Percentiles rank a stretch among this genome's conserved stretches.
Conservation (phyloP, 2,329 filamentous ascomycete species). For the Aspergillus neotritici region DNA sequence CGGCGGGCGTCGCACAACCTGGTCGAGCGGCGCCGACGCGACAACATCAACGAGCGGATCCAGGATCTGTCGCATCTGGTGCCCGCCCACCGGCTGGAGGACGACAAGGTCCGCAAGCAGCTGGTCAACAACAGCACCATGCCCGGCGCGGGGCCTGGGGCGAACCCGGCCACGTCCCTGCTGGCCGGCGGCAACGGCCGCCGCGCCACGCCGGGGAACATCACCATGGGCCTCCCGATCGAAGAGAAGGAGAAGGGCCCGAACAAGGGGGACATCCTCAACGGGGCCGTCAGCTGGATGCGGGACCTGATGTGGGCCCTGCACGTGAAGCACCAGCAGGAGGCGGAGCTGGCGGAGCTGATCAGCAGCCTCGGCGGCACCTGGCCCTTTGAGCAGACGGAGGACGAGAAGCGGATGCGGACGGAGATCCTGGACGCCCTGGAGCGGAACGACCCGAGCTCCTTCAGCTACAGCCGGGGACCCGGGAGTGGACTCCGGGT, state of each 20-base stretch:
- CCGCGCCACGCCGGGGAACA: conserved; percentile 73
- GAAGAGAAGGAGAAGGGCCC: conserved; percentile 98
- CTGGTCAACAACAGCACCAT: conserved; percentile 87
- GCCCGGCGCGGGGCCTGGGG: conserved; percentile 64
- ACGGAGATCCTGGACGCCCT: conserved; percentile 85
- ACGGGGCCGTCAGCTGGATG: conserved; percentile 94
- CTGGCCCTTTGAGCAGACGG: conserved; percentile 75
- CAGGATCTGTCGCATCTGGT: conserved; percentile 93
- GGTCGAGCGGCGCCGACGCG: conserved; percentile 86
- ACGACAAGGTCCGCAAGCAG: conserved; percentile 94
- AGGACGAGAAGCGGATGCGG: conserved; percentile 94
- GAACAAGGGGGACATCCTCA: conserved; percentile 97
- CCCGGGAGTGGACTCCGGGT: conserved; percentile 82
- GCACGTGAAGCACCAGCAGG: conserved; percentile 80
- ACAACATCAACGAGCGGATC: conserved; percentile 98
- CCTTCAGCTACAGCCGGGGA: conserved; percentile 78
- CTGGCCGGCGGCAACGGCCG: conserved; percentile 79
- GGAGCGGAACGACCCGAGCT: conserved; percentile 67
- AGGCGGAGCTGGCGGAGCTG: conserved; percentile 75
- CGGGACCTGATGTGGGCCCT: conserved; percentile 97
- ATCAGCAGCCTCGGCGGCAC: conserved; percentile 67
- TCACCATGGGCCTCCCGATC: conserved; percentile 84
- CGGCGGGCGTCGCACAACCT: conserved; percentile 93
- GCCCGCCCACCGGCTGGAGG: conserved; percentile 84
- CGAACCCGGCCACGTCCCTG: conserved; percentile 66